A percentile compares a stretch with the other conserved stretches of the same genome.
phyloP scores from a whole-genome alignment of 148 eudicot species.

The Chenopodium formosanum region DNA sequence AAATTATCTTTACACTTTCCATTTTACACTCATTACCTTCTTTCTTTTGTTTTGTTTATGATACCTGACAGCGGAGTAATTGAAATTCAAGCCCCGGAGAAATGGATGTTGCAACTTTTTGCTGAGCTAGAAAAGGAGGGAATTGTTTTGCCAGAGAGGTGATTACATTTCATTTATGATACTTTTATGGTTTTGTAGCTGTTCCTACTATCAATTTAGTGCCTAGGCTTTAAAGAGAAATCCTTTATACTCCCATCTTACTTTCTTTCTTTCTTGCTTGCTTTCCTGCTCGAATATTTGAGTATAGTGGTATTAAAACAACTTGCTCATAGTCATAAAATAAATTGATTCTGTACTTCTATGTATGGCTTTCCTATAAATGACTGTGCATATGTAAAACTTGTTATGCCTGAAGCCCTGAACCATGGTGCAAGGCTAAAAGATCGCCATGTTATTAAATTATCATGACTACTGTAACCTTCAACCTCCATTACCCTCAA shows the following conservation, averaged over 20 bases:
- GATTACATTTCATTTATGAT: constrained; percentile 1
- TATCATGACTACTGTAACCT: not conserved
- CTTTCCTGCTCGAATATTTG: not conserved
- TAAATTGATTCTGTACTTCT: not conserved
- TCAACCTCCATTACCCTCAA: not conserved
- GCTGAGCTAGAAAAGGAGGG: constrained; percentile 60
- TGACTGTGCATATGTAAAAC: not conserved
- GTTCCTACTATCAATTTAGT: not conserved
- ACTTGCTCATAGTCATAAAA: not conserved
- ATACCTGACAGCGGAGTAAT: constrained; percentile 29
- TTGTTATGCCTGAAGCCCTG: not conserved
- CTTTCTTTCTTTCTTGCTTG: not conserved
- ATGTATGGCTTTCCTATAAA: no score
- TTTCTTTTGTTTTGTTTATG: constrained; percentile 9
- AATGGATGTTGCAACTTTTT: constrained; percentile 43
- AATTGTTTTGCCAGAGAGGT: constrained; percentile 58
- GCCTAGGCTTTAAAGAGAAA: not conserved
- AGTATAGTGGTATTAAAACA: not conserved
- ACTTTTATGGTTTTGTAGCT: not conserved
- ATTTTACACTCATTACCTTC: not conserved
- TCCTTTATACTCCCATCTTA: not conserved
- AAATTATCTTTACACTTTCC: not conserved
- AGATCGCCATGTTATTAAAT: not conserved
- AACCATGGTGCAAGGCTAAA: not conserved
- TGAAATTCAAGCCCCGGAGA: constrained; percentile 23